Conservation (phyloP, 2,329 filamentous ascomycete species). For the Trichoderma sp. region DNA sequence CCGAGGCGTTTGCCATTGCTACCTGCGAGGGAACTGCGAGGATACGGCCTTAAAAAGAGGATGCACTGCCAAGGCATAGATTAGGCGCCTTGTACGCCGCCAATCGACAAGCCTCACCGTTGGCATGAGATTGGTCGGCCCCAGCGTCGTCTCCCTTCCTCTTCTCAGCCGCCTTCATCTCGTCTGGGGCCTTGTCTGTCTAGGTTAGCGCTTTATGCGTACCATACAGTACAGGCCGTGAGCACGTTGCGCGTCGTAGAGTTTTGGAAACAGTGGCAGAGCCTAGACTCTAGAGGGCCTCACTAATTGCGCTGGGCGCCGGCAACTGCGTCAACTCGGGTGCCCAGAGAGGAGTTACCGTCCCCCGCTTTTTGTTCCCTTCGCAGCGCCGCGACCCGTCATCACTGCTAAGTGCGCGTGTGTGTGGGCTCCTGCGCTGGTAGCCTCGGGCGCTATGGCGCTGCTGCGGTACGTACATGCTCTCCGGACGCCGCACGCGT, state of each 20-base stretch:
- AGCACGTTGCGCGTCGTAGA: not conserved
- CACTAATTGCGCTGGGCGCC: not conserved
- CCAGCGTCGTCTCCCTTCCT: not conserved
- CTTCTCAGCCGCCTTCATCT: constrained; percentile 18
- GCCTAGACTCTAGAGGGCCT: not conserved
- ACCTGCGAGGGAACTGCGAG: not conserved
- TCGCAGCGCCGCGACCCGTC: constrained; percentile 19
- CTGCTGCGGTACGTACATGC: not conserved
- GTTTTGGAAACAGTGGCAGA: not conserved
- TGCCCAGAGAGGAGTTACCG: constrained; percentile 10
- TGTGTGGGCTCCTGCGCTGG: constrained; percentile 18
- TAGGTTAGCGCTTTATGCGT: not conserved
- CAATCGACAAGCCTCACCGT: constrained; percentile 12
- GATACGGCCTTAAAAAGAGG: not conserved
- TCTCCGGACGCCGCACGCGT: not conserved
- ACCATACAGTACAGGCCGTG: not conserved
- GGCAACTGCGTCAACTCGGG: constrained; percentile 19
- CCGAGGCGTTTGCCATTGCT: not conserved
- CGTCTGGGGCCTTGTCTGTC: not conserved
- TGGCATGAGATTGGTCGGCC: not conserved
- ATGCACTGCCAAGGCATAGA: constrained; percentile 2
- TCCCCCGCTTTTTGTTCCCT: constrained; percentile 14
- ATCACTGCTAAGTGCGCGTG: constrained; percentile 16
- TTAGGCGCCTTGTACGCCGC: not conserved
- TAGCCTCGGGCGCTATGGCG: constrained; percentile 17